A percentile compares a stretch with the other conserved stretches of the same genome.
phyloP scores from a whole-genome alignment of 108 stramenopile genomes.

The Fragilaria crotonensis region DNA sequence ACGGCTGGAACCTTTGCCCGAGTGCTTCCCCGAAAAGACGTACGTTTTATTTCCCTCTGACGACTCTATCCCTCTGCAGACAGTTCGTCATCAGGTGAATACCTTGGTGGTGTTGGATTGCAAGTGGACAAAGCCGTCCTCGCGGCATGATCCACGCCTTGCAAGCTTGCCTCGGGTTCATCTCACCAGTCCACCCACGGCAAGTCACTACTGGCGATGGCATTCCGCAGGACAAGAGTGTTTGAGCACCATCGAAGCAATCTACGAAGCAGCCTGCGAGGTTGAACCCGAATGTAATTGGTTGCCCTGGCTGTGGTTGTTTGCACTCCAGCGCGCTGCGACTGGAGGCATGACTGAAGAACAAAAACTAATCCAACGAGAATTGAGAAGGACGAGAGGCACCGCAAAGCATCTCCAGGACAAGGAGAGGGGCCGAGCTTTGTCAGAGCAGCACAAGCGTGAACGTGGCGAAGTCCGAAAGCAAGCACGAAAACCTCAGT shows the following conservation, averaged over 20 bases:
- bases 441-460: too few species aligned
- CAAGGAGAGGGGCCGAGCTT: neutral
- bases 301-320: neutral
- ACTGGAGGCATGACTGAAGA: neutral
- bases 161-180: constrained; percentile 49
- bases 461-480: too few species aligned
- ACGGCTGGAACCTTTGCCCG: neutral
- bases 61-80: constrained; percentile 30
- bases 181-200: constrained; percentile 41
- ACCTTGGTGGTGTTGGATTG: constrained; percentile 8
- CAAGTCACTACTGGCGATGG: constrained; percentile 75
- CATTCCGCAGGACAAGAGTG: constrained; percentile 66
- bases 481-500: neutral
- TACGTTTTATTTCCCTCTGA: constrained; percentile 34
- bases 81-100: constrained; percentile 5
- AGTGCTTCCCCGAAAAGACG: constrained; percentile 5
- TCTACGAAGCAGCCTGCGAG: constrained; percentile 64
- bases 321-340: neutral
- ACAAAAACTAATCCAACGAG: neutral
- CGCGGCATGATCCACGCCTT: constrained; percentile 16
- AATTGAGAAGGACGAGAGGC: neutral
- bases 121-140: neutral
- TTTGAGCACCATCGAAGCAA: constrained; percentile 69
- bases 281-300: constrained; percentile 13
- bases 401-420: neutral